Evolutionary conservation across 768 basidiomycete genomes (phyloP), one percentile per base, ranked within the genome.

Genomic region (Agrocybe praecox): DNA sequence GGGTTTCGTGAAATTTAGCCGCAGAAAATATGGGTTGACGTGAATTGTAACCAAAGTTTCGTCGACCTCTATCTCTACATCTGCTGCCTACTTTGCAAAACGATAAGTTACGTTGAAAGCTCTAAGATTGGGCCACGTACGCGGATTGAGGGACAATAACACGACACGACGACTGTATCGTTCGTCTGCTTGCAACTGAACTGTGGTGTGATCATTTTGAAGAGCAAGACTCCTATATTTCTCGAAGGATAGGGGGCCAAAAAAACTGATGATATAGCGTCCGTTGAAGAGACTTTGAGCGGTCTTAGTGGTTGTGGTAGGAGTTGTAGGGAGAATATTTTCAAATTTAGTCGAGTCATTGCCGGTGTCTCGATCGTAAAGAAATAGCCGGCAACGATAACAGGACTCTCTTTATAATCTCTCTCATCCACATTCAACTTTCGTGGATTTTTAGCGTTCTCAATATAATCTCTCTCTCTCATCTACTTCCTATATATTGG

Each of bases 21-120:
- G 87, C 52, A 94, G 78, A 64, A 89, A 94, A 67, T 94, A 95
- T 1, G 92, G 92, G 56, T 89, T 90, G 68, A 93, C 82, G 64
- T 94, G 86, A 40, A 92, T 73, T 18, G 84, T 86, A 67, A 94
- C 78, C 47, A 88, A 71, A 23, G 82, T 82, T 52, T 83, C 83
- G 65, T 91, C 88, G 54, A 92, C 84, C 60, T 88, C 78, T 49
- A 92, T 87, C 69, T 94, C 92, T 29, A 87, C 83, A 61, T 94
- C 92, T 42, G 87, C 83, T 11, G 92, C 90, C 92, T 94, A 81
- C 70, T 77, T 74, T 64, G 59, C 53, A 46, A 32, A 53, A 59
- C 43, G 48, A 51, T 59, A 33, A 56, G 48, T 43, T 33, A 33
- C 18, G 26, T 44, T 40, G 44, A 21, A 36, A 40, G 57, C 17